A percentile compares a stretch with the other conserved stretches of the same genome.
Conservation (phyloP, 768 basidiomycete genomes). For the Amylocystis lapponica region DNA sequence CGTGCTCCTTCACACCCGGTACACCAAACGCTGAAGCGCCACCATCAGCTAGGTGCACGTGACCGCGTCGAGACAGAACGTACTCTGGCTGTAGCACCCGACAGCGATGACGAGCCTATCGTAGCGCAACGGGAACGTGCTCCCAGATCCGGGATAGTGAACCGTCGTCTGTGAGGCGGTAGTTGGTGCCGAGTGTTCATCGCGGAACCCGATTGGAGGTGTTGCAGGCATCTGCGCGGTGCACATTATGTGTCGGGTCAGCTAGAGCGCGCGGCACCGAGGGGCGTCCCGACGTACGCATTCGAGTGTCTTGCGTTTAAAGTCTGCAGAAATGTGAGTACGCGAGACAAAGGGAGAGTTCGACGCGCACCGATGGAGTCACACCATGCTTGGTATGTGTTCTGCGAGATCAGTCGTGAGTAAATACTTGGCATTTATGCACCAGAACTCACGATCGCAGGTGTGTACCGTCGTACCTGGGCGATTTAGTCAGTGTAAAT, state of each 20-base stretch:
- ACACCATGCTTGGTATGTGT: slow-evolving; percentile 70
- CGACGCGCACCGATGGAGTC: slow-evolving; percentile 55
- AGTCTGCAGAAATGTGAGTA: slow-evolving; percentile 35
- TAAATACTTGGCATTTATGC: no score
- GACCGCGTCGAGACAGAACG: not conserved
- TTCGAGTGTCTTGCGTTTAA: slow-evolving; percentile 49
- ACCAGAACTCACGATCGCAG: slow-evolving; percentile 41
- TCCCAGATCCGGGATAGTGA: no score
- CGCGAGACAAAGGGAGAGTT: not conserved
- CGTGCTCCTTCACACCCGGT: slow-evolving; percentile 76
- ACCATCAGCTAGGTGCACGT: not conserved
- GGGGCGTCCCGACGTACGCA: slow-evolving; percentile 40
- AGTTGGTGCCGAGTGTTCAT: no score
- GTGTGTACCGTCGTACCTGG: slow-evolving; percentile 52
- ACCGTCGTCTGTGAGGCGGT: no score
- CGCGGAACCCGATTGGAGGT: slow-evolving; percentile 31
- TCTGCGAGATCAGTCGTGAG: slow-evolving; percentile 27
- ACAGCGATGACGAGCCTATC: slow-evolving; percentile 84
- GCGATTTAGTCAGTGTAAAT: not conserved
- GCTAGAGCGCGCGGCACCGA: not conserved
- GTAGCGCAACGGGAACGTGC: slow-evolving; percentile 60
- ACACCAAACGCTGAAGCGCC: slow-evolving; percentile 50
- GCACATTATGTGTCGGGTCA: not conserved
- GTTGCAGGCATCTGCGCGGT: slow-evolving; percentile 56
- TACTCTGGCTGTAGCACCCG: slow-evolving; percentile 82